Evolutionary conservation across 345 rosid genomes (phyloP).

Genomic region (Lepidium sativum): DNA sequence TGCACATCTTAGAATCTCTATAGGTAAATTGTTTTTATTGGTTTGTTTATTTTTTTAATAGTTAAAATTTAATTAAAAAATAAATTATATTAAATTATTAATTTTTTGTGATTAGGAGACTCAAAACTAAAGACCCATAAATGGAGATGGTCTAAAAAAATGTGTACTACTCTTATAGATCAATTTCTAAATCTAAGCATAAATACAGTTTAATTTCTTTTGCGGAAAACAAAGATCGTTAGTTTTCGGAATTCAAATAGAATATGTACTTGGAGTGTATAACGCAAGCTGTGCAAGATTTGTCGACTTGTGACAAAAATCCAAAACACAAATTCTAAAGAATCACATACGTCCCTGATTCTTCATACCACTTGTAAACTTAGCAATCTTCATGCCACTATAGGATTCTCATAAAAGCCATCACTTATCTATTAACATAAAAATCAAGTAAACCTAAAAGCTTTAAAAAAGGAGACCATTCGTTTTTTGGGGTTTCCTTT

Average conservation of each 20-base stretch:
- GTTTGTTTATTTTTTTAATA: no score
- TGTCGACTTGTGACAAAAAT: background rate
- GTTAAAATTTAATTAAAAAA: no score
- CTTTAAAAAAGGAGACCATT: background rate
- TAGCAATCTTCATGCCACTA: background rate
- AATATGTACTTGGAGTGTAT: background rate
- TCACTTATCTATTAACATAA: background rate
- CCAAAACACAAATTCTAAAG: conserved; percentile 1
- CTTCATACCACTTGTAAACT: conserved; percentile 3
- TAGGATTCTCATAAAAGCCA: background rate
- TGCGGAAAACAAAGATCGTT: background rate
- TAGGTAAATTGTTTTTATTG: no score
- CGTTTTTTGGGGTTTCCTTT: background rate
- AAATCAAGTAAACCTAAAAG: background rate
- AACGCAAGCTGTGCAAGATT: background rate
- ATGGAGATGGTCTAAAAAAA: no score
- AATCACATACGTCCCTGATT: background rate
- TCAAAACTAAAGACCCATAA: no score
- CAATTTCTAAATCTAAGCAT: background rate
- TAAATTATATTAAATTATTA: no score
- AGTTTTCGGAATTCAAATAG: background rate
- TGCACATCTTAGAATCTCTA: no score
- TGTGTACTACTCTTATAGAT: background rate
- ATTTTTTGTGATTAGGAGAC: no score
- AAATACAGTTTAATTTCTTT: background rate